Percentiles rank a stretch among this genome's conserved stretches.
These are phyloP conservation scores for Clathrus columnatus DNA, from an alignment of 768 basidiomycete species.

Conservation along the genomic window DNA sequence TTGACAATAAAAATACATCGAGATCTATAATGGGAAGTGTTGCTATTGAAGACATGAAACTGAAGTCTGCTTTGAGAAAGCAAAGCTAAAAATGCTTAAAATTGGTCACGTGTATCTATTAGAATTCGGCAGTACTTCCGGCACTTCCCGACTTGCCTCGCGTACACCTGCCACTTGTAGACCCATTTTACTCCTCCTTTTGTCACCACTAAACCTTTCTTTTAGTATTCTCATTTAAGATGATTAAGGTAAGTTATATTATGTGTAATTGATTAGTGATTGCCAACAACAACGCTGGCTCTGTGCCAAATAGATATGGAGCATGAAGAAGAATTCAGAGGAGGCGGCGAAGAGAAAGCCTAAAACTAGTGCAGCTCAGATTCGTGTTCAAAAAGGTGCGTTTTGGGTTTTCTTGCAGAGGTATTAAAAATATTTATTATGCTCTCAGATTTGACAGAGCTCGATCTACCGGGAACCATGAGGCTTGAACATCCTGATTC, in stretches of 20 bases:
- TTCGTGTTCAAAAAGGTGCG: slow-evolving; percentile 98
- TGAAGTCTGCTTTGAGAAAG: neutral
- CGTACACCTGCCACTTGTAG: neutral
- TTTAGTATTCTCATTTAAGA: slow-evolving; percentile 15
- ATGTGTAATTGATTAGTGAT: neutral
- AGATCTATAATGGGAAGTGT: slow-evolving; percentile 71
- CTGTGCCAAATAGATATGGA: slow-evolving; percentile 76
- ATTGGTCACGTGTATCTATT: too few species aligned
- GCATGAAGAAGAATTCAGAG: slow-evolving; percentile 94
- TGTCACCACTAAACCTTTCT: neutral
- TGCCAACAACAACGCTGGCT: neutral
- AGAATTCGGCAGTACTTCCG: neutral
- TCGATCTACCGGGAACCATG: slow-evolving; percentile 95
- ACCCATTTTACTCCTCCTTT: neutral
- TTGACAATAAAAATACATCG: slow-evolving; percentile 58
- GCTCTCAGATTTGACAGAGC: slow-evolving; percentile 83
- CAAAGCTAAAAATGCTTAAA: neutral
- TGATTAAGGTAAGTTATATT: slow-evolving; percentile 35
- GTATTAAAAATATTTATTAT: neutral
- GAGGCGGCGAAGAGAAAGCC: slow-evolving; percentile 97
- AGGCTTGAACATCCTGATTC: slow-evolving; percentile 90
- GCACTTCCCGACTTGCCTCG: neutral
- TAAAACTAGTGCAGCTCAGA: slow-evolving; percentile 96
- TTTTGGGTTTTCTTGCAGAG: neutral
- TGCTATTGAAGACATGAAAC: slow-evolving; percentile 16